A percentile compares a stretch with the other conserved stretches of the same genome.
Evolutionary conservation across 2,329 filamentous ascomycete genomes (phyloP).

Genomic region (Dactylonectria macrodidyma): DNA sequence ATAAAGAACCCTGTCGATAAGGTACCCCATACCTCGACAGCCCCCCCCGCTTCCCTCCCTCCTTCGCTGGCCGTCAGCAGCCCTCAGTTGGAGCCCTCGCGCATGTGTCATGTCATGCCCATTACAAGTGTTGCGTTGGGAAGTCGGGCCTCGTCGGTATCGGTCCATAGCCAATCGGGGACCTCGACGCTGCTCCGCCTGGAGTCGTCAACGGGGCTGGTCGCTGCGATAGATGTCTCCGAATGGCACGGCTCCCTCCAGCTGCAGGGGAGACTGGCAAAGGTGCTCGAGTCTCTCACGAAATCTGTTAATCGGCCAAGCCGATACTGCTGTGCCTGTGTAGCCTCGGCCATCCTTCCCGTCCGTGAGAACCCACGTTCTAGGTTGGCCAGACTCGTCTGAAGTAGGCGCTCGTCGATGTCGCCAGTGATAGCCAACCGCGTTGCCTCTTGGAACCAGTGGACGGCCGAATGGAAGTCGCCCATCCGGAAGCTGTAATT

Average conservation of each 20-base stretch:
- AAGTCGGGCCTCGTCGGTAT: conserved; percentile 30
- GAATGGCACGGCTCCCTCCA: conserved; percentile 27
- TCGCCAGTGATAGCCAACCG: conserved; percentile 47
- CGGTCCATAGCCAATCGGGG: conserved; percentile 43
- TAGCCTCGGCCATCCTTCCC: conserved; percentile 45
- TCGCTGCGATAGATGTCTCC: conserved; percentile 33
- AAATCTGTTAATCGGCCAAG: conserved; percentile 49
- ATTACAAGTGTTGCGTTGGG: conserved; percentile 28
- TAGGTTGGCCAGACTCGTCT: conserved; percentile 53
- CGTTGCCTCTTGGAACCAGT: conserved; percentile 50
- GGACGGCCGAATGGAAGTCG: conserved; percentile 47
- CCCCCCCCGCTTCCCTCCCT: background rate
- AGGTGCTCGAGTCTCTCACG: conserved; percentile 46
- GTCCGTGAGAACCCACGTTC: conserved; percentile 47
- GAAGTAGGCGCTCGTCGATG: conserved; percentile 51
- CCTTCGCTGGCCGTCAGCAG: conserved; percentile 19
- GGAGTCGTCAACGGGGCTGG: conserved; percentile 38
- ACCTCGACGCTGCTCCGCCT: conserved; percentile 37
- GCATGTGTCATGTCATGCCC: conserved; percentile 36
- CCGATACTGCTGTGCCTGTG: conserved; percentile 47
- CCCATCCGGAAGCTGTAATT: conserved; percentile 51
- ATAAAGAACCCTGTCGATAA: conserved; percentile 25
- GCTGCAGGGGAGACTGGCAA: conserved; percentile 35
- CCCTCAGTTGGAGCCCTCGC: conserved; percentile 24
- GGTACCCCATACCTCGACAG: conserved; percentile 12